phyloP scores from a whole-genome alignment of 345 rosid genomes.

The Jatropha curcas region DNA sequence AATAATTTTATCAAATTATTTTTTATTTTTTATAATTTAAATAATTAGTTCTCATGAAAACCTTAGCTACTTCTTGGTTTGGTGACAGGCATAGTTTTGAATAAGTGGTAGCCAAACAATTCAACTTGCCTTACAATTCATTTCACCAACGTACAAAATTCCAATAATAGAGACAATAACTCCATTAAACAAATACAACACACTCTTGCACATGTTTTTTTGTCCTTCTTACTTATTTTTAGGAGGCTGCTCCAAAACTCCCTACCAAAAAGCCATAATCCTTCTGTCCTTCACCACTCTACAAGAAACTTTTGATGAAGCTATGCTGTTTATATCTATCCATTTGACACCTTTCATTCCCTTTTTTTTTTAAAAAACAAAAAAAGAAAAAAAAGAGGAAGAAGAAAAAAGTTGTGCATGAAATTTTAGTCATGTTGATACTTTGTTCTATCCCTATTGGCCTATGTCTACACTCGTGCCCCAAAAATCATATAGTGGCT shows the following conservation, averaged over 20 bases:
- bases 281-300: neutral
- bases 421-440: neutral
- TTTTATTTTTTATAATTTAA: too few relatives aligned
- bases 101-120: neutral
- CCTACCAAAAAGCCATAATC: neutral
- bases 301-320: too few relatives aligned
- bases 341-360: neutral
- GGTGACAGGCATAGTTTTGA: neutral
- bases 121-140: neutral
- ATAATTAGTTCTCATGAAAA: too few relatives aligned
- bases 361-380: too few relatives aligned
- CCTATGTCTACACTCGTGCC: neutral
- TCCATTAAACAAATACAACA: too few relatives aligned
- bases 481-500: neutral
- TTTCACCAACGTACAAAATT: too few relatives aligned
- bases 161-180: neutral
- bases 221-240: neutral
- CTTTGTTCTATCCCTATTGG: neutral
- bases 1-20: too few relatives aligned
- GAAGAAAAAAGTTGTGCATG: neutral
- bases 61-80: too few relatives aligned
- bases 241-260: neutral
- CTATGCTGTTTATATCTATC: neutral
- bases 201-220: neutral
- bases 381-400: too few relatives aligned